These are phyloP conservation scores for Phlebiopsis gigantea DNA, from an alignment of 768 basidiomycete genomes.

Conservation along the genomic window DNA sequence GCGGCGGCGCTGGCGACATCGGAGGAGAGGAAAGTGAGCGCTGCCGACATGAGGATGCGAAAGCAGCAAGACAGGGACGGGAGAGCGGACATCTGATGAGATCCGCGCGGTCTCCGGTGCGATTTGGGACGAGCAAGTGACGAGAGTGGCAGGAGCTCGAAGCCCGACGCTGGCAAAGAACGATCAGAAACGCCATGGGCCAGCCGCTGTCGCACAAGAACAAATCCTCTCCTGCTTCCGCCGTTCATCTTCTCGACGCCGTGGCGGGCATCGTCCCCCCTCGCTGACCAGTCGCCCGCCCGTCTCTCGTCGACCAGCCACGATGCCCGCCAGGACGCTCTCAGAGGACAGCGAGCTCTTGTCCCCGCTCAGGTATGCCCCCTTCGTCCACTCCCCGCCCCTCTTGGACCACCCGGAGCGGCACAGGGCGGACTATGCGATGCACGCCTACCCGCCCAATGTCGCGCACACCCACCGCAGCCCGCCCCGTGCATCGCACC, in stretches of 20 bases:
- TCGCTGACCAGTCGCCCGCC: not conserved
- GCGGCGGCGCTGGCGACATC: not conserved
- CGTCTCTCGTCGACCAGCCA: slow-evolving; percentile 2
- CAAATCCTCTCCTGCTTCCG: slow-evolving; percentile 2
- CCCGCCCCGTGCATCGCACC: not conserved
- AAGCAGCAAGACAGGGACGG: slow-evolving; percentile 2
- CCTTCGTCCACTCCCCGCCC: not conserved
- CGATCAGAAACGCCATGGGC: slow-evolving; percentile 11
- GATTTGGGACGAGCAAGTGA: slow-evolving; percentile 1
- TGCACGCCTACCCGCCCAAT: not conserved
- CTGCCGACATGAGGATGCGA: slow-evolving; percentile 1
- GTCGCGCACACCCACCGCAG: not conserved
- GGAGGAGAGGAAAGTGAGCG: not conserved
- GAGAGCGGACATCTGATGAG: slow-evolving; percentile 7
- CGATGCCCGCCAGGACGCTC: slow-evolving; percentile 16
- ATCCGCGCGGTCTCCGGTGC: not conserved
- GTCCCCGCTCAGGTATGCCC: slow-evolving; percentile 6
- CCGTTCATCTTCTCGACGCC: not conserved
- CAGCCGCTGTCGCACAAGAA: slow-evolving; percentile 8
- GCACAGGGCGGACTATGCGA: not conserved
- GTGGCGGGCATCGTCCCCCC: slow-evolving; percentile 14
- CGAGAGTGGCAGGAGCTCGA: slow-evolving; percentile 1
- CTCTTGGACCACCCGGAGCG: not conserved
- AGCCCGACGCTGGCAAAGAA: slow-evolving; percentile 2
- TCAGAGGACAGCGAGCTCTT: slow-evolving; percentile 7